Base-by-base conservation (phyloP, 345 rosid genomes). In the Cardamine resedifolia region DNA sequence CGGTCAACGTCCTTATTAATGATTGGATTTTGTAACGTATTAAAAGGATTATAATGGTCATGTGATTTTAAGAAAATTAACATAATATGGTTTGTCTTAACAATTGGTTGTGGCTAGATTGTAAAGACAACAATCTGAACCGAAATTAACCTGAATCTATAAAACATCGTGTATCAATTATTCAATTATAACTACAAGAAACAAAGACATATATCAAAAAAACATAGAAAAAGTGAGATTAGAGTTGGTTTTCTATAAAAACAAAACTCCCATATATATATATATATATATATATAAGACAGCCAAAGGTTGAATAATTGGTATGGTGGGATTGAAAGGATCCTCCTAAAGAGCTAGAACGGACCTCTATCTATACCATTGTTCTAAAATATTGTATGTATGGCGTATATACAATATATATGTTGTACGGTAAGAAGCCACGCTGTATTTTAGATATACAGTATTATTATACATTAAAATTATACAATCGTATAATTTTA, bases 1-100 rank as follows among this genome's bases (percentile, higher is more conserved):
- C 1, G 89, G 89, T 10, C 62, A 86, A 77, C 63, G 66, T 66
- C 96, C 92, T 0, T 76, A 45, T 39, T 80, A 10, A 64, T 64
- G 4, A 63, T 72, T 47, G 34, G 12, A 19, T 21, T 43, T 53
- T 10, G n/a, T 63, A 43, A 55, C 16, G n/a, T 24, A 71, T 18
- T 18, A 18, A 18, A 50, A 36, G 2, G 20, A 34, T 24, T 33
- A 23, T 33, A n/a, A 14, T 24, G 20, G 18, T 49, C 15, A 59
- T 26, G 23, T 58, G 14, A 6, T 48, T 33, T 24, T 7, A 34
- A n/a, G 4, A 70, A 23, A 34, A 11, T 21, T 69, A 20, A 2
- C 23, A 7, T 33, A 5, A 5, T 19, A 1, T 19, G 7, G 26
- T 43, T 10, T 41, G 7, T 30, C 15, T 39, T 26, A 26, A 3